Evolutionary conservation across 164 flowering plant genomes (phyloP).

Genomic region (Chloranthus sessilifolius): DNA sequence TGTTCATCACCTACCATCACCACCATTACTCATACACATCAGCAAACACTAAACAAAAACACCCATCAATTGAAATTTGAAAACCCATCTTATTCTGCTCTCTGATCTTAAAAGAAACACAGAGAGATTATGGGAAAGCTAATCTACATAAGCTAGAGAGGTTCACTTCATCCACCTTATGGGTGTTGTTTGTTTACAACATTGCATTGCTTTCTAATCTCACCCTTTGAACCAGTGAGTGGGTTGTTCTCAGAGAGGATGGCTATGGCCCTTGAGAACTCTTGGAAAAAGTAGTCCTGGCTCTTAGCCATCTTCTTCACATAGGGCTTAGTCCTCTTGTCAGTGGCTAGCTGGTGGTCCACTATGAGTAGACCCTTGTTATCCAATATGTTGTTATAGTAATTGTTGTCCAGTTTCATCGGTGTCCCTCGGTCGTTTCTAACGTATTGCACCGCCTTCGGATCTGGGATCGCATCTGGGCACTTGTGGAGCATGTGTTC

Average conservation of each 20-base stretch:
- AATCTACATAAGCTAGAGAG: too few relatives aligned
- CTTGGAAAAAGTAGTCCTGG: slow-evolving; percentile 78
- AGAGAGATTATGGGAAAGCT: too few relatives aligned
- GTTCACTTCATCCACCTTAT: neutral
- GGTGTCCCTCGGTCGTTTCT: slow-evolving; percentile 97
- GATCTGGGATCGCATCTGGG: slow-evolving; percentile 86
- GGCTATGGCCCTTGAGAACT: slow-evolving; percentile 71
- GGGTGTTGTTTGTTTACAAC: slow-evolving; percentile 78
- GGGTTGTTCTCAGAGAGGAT: slow-evolving; percentile 94
- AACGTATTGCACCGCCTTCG: slow-evolving; percentile 93
- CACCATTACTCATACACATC: slow-evolving; percentile 1
- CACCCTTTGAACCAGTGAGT: slow-evolving; percentile 86
- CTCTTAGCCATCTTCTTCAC: slow-evolving; percentile 96
- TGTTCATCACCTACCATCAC: neutral
- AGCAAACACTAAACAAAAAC: too few relatives aligned
- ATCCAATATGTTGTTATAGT: slow-evolving; percentile 92
- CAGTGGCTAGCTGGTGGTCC: slow-evolving; percentile 79
- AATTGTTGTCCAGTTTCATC: slow-evolving; percentile 89
- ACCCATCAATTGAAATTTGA: too few relatives aligned
- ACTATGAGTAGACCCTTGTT: slow-evolving; percentile 85
- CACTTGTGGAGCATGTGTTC: slow-evolving; percentile 94
- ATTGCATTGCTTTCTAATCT: slow-evolving; percentile 85
- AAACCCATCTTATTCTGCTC: slow-evolving; percentile 20
- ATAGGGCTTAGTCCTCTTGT: slow-evolving; percentile 72
- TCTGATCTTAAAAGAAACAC: neutral